Base-by-base conservation (phyloP, 2,329 filamentous ascomycete species). In the Sporothrix humicola region DNA sequence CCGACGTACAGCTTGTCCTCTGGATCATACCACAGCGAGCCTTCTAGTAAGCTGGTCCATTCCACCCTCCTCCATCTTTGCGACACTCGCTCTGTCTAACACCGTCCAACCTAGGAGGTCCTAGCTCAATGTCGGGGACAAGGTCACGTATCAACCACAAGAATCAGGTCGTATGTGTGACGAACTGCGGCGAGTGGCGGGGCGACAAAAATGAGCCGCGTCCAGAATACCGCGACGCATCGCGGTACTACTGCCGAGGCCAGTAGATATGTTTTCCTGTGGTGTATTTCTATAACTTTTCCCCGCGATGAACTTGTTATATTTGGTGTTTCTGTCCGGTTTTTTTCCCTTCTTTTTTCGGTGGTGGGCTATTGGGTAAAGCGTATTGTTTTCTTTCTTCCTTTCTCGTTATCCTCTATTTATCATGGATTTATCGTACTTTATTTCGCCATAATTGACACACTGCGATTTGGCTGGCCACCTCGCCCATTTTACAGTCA, bases 221-320 rank as follows among this genome's bases (percentile, higher is more conserved):
- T n/a, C 50, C 66, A 4, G 61, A 66, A 17, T 76, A 75, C 46
- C 69, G 73, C 15, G 66, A 73, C 61, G 75, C 75, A 2, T 76
- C 75, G 6, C 56, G 73, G 48, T 75, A 75, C 63, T 72, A 71
- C 52, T 50, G 26, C 37, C 71, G 58, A 31, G 26, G 37, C 26
- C 23, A 42, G 42, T 72, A 44, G 26, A 4, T 13, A 12, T 12
- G 37, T 48, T 5, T 58, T 15, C 56, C 58, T 46, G 5, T n/a
- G 66, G 44, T 6, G 44, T 50, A 2, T 48, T 52, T 69, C 6
- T 50, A 31, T 37, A 37, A 37, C 7, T 37, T 37, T 37, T 7
- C 31, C 31, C 31, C 31, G 13, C 8, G 17, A n/a, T 4, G 15
- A 50, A 15, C 26, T 3, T 52, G 17, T n/a, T 46, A 9, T 20